Percentiles rank a stretch among this genome's conserved stretches.
Conservation (phyloP, 1,139 yeast genomes). For the Meyerozyma elateridarum region DNA sequence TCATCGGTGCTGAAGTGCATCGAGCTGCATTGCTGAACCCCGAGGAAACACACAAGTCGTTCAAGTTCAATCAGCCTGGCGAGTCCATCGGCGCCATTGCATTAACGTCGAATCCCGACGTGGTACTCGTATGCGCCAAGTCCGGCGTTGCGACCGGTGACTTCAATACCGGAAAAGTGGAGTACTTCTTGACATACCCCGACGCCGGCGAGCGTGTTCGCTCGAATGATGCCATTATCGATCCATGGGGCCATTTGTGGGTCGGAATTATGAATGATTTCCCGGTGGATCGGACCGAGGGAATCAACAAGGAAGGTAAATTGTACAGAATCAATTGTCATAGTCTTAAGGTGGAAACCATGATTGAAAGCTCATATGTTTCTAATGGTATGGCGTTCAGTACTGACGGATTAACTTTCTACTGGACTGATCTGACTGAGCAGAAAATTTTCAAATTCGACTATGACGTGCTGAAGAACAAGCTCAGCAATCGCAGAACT, state of each 20-base stretch:
- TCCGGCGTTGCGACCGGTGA: constrained; percentile 52
- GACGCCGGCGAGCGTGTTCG: constrained; percentile 37
- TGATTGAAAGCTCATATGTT: constrained; percentile 32
- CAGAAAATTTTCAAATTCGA: constrained; percentile 59
- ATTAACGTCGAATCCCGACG: constrained; percentile 43
- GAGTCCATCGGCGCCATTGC: constrained; percentile 62
- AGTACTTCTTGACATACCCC: constrained; percentile 44
- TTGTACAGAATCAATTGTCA: constrained; percentile 37
- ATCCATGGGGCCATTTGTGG: constrained; percentile 66
- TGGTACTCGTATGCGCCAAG: constrained; percentile 48
- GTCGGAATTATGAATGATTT: constrained; percentile 73
- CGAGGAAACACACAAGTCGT: constrained; percentile 33
- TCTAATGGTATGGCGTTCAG: constrained; percentile 82
- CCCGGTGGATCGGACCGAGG: constrained; percentile 19
- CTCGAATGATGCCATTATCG: constrained; percentile 71
- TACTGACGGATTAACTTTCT: constrained; percentile 45
- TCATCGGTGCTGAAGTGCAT: constrained; percentile 54
- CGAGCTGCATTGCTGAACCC: constrained; percentile 29
- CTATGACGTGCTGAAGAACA: constrained; percentile 46
- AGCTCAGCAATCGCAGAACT: constrained; percentile 37
- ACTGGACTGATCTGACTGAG: constrained; percentile 69
- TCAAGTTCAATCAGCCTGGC: constrained; percentile 23
- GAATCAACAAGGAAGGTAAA: constrained; percentile 35
- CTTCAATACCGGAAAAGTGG: constrained; percentile 38
- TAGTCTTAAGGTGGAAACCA: constrained; percentile 27